phyloP scores from a whole-genome alignment of 306 rosid species.

The Comarum palustre region DNA sequence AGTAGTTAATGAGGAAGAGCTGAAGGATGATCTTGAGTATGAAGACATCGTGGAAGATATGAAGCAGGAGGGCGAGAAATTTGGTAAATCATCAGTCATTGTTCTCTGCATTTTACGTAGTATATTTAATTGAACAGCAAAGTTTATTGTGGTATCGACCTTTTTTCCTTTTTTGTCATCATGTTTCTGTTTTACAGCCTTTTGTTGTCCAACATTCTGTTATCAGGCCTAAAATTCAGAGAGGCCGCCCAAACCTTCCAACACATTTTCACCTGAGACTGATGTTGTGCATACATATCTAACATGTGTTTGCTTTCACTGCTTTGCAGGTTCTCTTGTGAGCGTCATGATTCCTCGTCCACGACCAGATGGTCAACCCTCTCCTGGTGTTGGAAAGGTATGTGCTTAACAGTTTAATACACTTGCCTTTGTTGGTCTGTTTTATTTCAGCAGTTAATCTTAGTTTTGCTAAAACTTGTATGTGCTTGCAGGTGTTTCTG shows the following conservation, averaged over 20 bases:
- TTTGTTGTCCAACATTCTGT: slow-evolving; percentile 72
- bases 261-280: slow-evolving; percentile 31
- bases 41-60: slow-evolving; percentile 90
- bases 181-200: slow-evolving; percentile 78
- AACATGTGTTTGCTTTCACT: slow-evolving; percentile 16
- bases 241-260: slow-evolving; percentile 67
- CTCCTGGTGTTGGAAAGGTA: slow-evolving; percentile 88
- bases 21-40: slow-evolving; percentile 83
- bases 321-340: slow-evolving; percentile 69
- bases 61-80: slow-evolving; percentile 86
- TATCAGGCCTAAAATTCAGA: slow-evolving; percentile 74
- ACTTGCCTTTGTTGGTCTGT: background rate
- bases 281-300: slow-evolving; percentile 20
- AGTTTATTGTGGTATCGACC: slow-evolving; percentile 38
- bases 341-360: slow-evolving; percentile 88
- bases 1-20: slow-evolving; percentile 80
- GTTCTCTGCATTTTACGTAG: background rate
- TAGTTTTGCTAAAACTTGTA: background rate
- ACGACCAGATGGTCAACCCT: slow-evolving; percentile 49
- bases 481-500: slow-evolving; percentile 62
- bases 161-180: slow-evolving; percentile 27
- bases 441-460: background rate
- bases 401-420: background rate
- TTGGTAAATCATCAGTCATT: slow-evolving; percentile 43
- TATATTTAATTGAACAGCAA: slow-evolving; percentile 13